These are phyloP conservation scores for Solanum etuberosum DNA, from an alignment of 257 asterid genomes.

Conservation along the genomic window DNA sequence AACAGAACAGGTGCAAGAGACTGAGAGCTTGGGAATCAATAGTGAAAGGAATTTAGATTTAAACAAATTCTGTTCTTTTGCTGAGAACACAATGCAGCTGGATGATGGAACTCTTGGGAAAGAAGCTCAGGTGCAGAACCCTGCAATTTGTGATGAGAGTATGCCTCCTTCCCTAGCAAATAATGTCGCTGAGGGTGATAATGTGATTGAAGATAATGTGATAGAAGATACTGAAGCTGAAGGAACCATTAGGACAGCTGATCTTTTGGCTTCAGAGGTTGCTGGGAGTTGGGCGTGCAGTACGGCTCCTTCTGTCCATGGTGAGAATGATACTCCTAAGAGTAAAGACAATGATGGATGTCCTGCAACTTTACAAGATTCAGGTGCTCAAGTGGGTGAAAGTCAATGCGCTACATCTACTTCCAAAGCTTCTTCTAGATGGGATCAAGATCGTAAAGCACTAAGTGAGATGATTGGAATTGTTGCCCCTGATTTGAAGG, in stretches of 20 bases:
- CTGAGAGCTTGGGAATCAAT: slow-evolving; percentile 40
- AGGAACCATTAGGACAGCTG: slow-evolving; percentile 51
- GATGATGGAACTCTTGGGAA: slow-evolving; percentile 24
- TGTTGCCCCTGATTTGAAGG: slow-evolving; percentile 59
- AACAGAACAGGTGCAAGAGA: slow-evolving; percentile 58
- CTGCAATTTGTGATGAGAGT: neutral
- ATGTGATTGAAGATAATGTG: neutral
- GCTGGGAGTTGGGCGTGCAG: slow-evolving; percentile 92
- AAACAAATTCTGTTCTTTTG: slow-evolving; percentile 24
- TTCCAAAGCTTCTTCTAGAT: slow-evolving; percentile 22
- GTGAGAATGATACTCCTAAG: slow-evolving; percentile 55
- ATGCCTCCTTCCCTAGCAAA: neutral
- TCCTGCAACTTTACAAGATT: slow-evolving; percentile 32
- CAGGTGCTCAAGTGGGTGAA: slow-evolving; percentile 52
- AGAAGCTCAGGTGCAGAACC: slow-evolving; percentile 14
- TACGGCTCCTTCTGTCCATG: slow-evolving; percentile 78
- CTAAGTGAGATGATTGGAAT: slow-evolving; percentile 70
- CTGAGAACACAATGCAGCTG: slow-evolving; percentile 37
- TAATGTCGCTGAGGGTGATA: slow-evolving; percentile 1
- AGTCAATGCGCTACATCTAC: slow-evolving; percentile 34
- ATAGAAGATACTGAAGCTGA: slow-evolving; percentile 55
- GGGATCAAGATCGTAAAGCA: slow-evolving; percentile 40
- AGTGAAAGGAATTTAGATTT: slow-evolving; percentile 25
- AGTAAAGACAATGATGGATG: slow-evolving; percentile 26
- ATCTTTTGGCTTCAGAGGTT: slow-evolving; percentile 83